These are phyloP conservation scores for Pleurotus ostreatus DNA, from an alignment of 768 basidiomycete genomes.

Conservation along the genomic window DNA sequence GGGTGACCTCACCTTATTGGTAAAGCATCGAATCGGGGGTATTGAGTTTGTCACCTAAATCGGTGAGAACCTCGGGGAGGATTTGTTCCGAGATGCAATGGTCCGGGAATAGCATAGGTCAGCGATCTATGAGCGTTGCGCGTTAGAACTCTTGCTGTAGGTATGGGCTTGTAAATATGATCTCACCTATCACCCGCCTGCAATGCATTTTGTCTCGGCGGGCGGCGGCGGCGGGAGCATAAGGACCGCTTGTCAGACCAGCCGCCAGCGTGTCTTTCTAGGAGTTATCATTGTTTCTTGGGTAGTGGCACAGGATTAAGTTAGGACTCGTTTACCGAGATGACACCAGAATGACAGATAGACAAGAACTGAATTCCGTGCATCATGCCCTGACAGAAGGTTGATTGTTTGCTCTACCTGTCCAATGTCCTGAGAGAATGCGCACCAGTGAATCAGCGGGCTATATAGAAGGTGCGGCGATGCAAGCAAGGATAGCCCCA, in stretches of 20 bases:
- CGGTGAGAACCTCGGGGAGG: not conserved
- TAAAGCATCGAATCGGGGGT: not conserved
- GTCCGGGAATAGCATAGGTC: too few relatives aligned
- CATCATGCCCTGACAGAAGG: not conserved
- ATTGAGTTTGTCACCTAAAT: not conserved
- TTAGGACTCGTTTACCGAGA: not conserved
- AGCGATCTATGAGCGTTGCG: too few relatives aligned
- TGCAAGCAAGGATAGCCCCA: not conserved
- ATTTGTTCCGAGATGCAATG: not conserved
- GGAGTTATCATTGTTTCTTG: not conserved
- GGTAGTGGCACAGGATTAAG: not conserved
- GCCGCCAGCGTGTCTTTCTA: too few relatives aligned
- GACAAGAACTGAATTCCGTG: not conserved
- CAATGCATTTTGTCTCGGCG: too few relatives aligned
- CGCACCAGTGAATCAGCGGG: too few relatives aligned
- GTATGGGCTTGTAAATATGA: too few relatives aligned
- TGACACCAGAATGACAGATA: slow-evolving; percentile 6
- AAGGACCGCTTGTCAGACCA: too few relatives aligned
- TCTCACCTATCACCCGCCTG: too few relatives aligned
- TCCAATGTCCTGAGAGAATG: too few relatives aligned
- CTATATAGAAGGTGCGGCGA: not conserved
- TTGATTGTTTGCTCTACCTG: not conserved
- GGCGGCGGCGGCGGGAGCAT: too few relatives aligned
- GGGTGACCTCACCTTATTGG: not conserved
- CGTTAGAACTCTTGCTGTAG: too few relatives aligned